Conservation (phyloP, 352 stramenopile species). For the Thalassiosira livingstoniorum region DNA sequence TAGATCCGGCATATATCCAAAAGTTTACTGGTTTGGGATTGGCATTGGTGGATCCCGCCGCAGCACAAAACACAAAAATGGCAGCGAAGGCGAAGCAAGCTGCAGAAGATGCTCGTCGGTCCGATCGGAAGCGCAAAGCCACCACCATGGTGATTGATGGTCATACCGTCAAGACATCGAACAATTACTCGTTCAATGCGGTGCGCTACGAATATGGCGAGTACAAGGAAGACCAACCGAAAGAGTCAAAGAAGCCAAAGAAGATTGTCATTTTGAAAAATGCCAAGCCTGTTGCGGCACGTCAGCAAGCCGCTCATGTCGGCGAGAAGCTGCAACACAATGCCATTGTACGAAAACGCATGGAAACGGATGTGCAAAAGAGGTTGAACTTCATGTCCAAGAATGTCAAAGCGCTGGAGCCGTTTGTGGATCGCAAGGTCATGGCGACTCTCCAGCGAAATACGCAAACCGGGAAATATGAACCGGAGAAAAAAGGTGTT, state of each 20-base stretch:
- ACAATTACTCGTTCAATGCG: slow-evolving; percentile 73
- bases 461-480: slow-evolving; percentile 1
- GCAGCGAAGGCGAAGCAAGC: background rate
- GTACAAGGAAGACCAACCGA: slow-evolving; percentile 35
- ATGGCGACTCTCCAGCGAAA: slow-evolving; percentile 53
- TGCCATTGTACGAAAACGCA: slow-evolving; percentile 35
- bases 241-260: slow-evolving; percentile 17
- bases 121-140: slow-evolving; percentile 46
- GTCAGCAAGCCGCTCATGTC: slow-evolving; percentile 22
- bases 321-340: slow-evolving; percentile 54
- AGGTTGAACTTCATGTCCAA: slow-evolving; percentile 56
- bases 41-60: too few species aligned
- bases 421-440: slow-evolving; percentile 67
- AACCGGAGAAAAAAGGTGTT: slow-evolving; percentile 47
- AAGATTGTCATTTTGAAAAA: background rate
- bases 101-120: slow-evolving; percentile 34
- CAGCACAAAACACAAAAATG: too few species aligned
- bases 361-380: slow-evolving; percentile 24
- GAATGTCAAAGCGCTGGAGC: slow-evolving; percentile 41
- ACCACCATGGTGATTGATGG: slow-evolving; percentile 70
- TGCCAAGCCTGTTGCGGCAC: slow-evolving; percentile 7
- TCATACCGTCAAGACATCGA: slow-evolving; percentile 62
- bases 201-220: slow-evolving; percentile 53
- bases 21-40: too few species aligned
- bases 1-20: too few species aligned